phyloP scores from a whole-genome alignment of 768 basidiomycete species.

The Mycena belliarum region DNA sequence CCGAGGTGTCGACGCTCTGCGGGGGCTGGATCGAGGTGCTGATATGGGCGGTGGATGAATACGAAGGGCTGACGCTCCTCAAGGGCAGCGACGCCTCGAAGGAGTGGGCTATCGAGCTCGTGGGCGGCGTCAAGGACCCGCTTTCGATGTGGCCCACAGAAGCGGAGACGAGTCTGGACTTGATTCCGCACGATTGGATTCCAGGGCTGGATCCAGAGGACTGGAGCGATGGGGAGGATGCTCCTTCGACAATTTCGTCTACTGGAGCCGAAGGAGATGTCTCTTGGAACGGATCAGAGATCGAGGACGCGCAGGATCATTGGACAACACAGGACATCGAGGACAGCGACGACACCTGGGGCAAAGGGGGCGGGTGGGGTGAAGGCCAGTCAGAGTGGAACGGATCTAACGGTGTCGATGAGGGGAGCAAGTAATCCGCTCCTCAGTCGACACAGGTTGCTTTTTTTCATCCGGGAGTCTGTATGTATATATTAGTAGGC shows the following conservation, averaged over 20 bases:
- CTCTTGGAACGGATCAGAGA: constrained; percentile 42
- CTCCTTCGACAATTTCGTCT: no score
- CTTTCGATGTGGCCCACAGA: constrained; percentile 28
- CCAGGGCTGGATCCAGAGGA: constrained; percentile 39
- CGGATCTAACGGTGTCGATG: background rate
- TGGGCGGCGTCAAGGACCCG: constrained; percentile 24
- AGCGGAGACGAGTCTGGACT: constrained; percentile 37
- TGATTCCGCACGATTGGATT: constrained; percentile 46
- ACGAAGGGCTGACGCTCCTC: constrained; percentile 40
- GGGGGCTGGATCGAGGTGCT: constrained; percentile 65
- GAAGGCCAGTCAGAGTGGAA: background rate
- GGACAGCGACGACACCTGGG: no score
- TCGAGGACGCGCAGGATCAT: constrained; percentile 27
- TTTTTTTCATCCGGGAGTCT: no score
- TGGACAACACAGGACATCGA: background rate
- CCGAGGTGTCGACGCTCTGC: constrained; percentile 47
- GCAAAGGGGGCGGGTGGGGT: background rate
- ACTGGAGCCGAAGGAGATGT: constrained; percentile 44
- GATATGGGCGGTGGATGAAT: constrained; percentile 46
- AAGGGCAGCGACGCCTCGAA: constrained; percentile 30
- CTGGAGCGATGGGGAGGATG: constrained; percentile 28
- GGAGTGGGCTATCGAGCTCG: constrained; percentile 44
- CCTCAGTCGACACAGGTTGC: no score
- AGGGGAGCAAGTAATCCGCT: background rate
- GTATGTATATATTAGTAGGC: background rate